Base-by-base conservation (phyloP, 805 yeast species). In the Metschnikowia bowlesiae region DNA sequence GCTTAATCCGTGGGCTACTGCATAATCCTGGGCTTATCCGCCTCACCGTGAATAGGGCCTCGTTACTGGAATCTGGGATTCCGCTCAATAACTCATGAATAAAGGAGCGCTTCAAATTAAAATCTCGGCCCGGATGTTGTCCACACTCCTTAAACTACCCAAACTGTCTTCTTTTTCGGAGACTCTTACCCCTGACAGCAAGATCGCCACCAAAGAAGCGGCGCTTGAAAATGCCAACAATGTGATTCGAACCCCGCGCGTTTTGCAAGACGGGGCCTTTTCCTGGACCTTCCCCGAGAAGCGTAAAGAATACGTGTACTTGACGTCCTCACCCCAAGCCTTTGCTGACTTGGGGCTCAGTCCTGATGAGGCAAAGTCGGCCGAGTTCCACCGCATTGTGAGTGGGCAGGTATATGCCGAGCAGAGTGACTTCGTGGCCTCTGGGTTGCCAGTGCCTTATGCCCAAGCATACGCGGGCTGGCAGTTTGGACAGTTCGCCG, bases 401-500 rank as follows among this genome's bases (percentile, higher is more conserved):
- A 74, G 83, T 50, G 97, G 97, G 1, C 71, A 80, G 37, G 53
- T 61, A 28, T 72, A 71, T 53, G 48, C 55, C 9, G 60, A 59
- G 22, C 22, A 47, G 8, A 59, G 67, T n/a, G 13, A 26, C 9
- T 63, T 56, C 39, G 50, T 34, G 31, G 51, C 38, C 32, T 51
- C 37, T 49, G 65, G 47, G 2, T 63, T 58, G 44, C 77, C 86
- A 0, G 81, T 81, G 57, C 98, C 99, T 0, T 92, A 87, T 67
- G 81, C 97, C 10, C 91, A 87, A 65, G 88, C 92, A 0, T 92
- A 92, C 66, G 96, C 98, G 1, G 99, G 99, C 0, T 89, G 85
- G 76, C 99, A 92, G 63, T 92, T 94, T 72, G 98, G 99, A 2
- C 82, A 81, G 56, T 92, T 92, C 81, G 97, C 97, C 0, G 98